Conservation (phyloP, 352 stramenopile genomes). For the Hyaloperonospora brassicae region DNA sequence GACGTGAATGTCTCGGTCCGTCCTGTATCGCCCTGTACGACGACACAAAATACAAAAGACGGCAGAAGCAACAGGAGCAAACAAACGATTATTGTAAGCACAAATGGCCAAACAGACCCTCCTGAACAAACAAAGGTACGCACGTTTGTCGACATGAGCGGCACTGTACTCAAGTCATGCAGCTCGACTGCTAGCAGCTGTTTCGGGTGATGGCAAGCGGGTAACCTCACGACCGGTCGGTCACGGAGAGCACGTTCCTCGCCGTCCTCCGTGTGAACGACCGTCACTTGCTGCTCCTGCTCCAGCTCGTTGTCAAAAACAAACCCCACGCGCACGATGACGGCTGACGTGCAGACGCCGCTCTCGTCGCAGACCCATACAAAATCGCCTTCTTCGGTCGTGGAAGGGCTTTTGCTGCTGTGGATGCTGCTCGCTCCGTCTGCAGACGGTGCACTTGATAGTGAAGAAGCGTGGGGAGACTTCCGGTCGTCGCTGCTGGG, state of each 20-base stretch:
- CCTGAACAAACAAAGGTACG: neutral
- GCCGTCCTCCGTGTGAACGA: conserved; percentile 77
- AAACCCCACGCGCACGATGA: conserved; percentile 58
- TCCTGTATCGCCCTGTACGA: conserved; percentile 36
- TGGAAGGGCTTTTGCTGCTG: conserved; percentile 14
- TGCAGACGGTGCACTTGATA: neutral
- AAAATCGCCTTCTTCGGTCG: conserved; percentile 54
- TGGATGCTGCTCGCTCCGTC: neutral
- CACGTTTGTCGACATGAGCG: conserved; percentile 59
- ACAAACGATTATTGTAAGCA: too few relatives aligned
- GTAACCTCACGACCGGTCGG: conserved; percentile 48
- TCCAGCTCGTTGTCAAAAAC: conserved; percentile 51
- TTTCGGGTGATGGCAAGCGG: conserved; percentile 55
- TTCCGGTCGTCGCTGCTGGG: conserved; percentile 18
- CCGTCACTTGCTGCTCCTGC: conserved; percentile 55
- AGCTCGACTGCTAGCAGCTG: conserved; percentile 42
- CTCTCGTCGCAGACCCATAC: conserved; percentile 58
- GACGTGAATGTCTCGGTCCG: conserved; percentile 51
- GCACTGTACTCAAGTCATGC: conserved; percentile 60
- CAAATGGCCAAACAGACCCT: too few relatives aligned
- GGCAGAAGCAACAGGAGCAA: too few relatives aligned
- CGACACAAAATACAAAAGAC: neutral
- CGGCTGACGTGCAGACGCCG: conserved; percentile 40
- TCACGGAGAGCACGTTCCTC: conserved; percentile 69
- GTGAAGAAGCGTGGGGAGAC: conserved; percentile 6